phyloP scores from a whole-genome alignment of 2,329 filamentous ascomycete genomes.

The Aspergillus neotritici region DNA sequence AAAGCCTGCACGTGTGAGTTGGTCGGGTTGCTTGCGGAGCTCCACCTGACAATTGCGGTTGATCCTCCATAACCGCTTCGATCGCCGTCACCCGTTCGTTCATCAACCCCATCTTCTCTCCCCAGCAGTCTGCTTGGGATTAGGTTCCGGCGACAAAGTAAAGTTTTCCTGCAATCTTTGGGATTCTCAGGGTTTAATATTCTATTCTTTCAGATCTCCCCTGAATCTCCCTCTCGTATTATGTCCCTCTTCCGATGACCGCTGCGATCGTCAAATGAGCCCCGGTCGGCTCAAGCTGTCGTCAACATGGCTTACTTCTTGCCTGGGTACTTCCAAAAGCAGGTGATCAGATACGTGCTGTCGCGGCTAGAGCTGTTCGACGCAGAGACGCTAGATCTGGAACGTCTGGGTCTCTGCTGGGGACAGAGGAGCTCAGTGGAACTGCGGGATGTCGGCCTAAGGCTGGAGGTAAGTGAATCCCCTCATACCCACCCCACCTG shows the following conservation, averaged over 20 bases:
- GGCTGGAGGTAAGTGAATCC: conserved; percentile 58
- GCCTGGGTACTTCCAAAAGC: conserved; percentile 76
- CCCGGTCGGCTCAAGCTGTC: conserved; percentile 24
- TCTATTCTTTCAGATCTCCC: conserved; percentile 1
- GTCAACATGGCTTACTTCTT: conserved; percentile 65
- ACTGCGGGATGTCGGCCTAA: conserved; percentile 78
- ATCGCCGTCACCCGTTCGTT: conserved; percentile 13
- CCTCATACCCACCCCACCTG: conserved; percentile 6
- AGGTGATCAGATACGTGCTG: conserved; percentile 78
- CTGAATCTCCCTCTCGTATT: conserved; percentile 11
- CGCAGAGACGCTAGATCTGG: conserved; percentile 76
- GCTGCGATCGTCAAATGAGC: conserved; percentile 21
- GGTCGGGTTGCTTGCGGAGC: conserved; percentile 11
- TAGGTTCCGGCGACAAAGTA: neutral
- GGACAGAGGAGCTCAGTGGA: conserved; percentile 79
- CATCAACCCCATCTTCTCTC: conserved; percentile 4
- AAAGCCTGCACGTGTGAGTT: conserved; percentile 14
- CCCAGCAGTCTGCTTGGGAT: conserved; percentile 1
- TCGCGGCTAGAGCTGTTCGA: conserved; percentile 81
- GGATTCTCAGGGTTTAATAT: conserved; percentile 4
- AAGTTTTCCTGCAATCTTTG: conserved; percentile 4
- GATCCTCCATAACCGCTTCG: conserved; percentile 16
- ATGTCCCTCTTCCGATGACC: conserved; percentile 25
- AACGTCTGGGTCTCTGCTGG: conserved; percentile 76
- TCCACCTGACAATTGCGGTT: conserved; percentile 21